These are phyloP conservation scores for Penicillium expansum DNA, from an alignment of 2,329 filamentous ascomycete species.

Conservation along the genomic window DNA sequence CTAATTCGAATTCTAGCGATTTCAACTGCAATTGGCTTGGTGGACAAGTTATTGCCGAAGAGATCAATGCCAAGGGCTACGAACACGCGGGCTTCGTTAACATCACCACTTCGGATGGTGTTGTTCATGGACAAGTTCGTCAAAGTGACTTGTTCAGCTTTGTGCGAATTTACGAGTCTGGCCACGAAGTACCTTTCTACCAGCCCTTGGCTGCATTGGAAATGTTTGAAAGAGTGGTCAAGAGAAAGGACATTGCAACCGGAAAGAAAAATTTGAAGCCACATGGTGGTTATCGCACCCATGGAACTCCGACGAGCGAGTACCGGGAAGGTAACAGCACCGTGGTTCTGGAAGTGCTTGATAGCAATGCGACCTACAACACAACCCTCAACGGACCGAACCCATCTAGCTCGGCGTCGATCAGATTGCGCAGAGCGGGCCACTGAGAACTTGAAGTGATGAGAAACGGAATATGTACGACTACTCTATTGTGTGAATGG, in stretches of 20 bases:
- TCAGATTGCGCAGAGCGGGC: neutral
- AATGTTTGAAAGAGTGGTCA: neutral
- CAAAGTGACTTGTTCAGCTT: conserved; percentile 3
- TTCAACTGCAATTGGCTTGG: conserved; percentile 4
- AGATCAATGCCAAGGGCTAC: neutral
- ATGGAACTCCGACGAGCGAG: neutral
- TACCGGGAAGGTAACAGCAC: conserved; percentile 1
- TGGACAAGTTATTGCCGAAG: neutral
- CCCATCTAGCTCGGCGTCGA: neutral
- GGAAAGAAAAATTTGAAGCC: neutral
- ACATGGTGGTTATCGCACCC: neutral
- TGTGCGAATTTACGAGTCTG: neutral
- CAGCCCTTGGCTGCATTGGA: neutral
- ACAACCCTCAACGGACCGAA: conserved; percentile 1
- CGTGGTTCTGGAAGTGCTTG: neutral
- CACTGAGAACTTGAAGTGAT: neutral
- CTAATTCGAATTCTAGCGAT: neutral
- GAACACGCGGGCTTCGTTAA: neutral
- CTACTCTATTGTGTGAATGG: neutral
- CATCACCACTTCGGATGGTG: neutral
- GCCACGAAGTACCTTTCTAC: neutral
- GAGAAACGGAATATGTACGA: neutral
- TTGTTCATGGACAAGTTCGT: conserved; percentile 2
- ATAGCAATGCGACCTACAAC: neutral
- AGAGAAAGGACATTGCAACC: neutral